Conservation (phyloP, 805 yeast species). For the Wilhelminamyces savonicus region DNA sequence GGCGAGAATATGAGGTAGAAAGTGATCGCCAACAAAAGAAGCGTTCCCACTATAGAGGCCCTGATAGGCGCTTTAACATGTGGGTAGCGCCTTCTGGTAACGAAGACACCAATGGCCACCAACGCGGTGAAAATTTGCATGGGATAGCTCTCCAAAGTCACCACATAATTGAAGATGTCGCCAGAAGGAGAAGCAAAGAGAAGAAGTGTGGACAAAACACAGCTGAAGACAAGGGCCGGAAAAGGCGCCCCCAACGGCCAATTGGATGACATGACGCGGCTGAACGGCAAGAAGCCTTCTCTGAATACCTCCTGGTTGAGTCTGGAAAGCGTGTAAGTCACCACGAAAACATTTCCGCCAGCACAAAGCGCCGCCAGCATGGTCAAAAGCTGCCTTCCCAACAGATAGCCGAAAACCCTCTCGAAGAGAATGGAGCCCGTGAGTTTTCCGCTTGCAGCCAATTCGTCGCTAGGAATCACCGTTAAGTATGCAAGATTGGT, state of each 20-base stretch:
- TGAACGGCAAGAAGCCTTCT: constrained; percentile 56
- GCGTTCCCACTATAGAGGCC: constrained; percentile 44
- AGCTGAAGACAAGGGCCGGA: constrained; percentile 41
- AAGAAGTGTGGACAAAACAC: constrained; percentile 33
- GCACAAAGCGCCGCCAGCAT: constrained; percentile 55
- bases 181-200: constrained; percentile 39
- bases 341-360: constrained; percentile 59
- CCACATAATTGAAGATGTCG: constrained; percentile 45
- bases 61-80: constrained; percentile 44
- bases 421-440: constrained; percentile 55
- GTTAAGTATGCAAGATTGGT: constrained; percentile 53
- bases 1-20: constrained; percentile 48
- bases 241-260: constrained; percentile 54
- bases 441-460: constrained; percentile 49
- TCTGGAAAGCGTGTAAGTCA: constrained; percentile 51
- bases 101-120: constrained; percentile 51
- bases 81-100: constrained; percentile 46
- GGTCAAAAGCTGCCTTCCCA: constrained; percentile 52
- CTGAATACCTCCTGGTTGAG: constrained; percentile 61
- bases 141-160: constrained; percentile 48
- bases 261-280: constrained; percentile 46
- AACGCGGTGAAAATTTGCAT: constrained; percentile 44
- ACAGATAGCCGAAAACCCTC: constrained; percentile 44
- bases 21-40: constrained; percentile 40
- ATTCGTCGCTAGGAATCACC: constrained; percentile 48